Conservation (phyloP, 495 filamentous ascomycete genomes). For the Chlorociboria aeruginascens region DNA sequence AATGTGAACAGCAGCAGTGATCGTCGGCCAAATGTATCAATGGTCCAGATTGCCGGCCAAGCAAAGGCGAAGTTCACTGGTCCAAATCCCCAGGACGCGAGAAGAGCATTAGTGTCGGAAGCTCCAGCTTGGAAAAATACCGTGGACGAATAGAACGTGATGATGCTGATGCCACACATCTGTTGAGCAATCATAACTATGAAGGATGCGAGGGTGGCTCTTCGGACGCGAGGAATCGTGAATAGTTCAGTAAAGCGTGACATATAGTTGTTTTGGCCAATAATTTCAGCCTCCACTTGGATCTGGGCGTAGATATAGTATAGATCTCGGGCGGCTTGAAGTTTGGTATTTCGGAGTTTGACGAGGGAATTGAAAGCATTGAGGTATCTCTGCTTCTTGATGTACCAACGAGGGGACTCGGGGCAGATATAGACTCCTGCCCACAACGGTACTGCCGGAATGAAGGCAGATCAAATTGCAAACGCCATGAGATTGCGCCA, state of each 20-base stretch:
- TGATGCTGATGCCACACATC: constrained; percentile 70
- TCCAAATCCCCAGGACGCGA: constrained; percentile 70
- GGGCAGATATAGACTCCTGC: constrained; percentile 62
- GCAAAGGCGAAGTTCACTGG: constrained; percentile 76
- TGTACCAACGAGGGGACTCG: constrained; percentile 53
- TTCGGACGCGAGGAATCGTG: constrained; percentile 45
- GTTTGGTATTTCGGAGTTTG: constrained; percentile 45
- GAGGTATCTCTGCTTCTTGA: constrained; percentile 49
- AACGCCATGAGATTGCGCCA: constrained; percentile 53
- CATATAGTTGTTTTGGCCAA: constrained; percentile 28
- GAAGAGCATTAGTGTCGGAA: constrained; percentile 42
- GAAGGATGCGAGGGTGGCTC: constrained; percentile 48
- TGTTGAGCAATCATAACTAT: constrained; percentile 72
- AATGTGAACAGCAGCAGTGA: constrained; percentile 72
- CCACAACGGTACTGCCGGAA: constrained; percentile 59
- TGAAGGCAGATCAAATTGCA: constrained; percentile 69
- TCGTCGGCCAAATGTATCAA: constrained; percentile 75
- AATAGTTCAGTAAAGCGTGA: constrained; percentile 45
- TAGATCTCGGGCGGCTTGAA: constrained; percentile 67
- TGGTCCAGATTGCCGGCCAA: constrained; percentile 71
- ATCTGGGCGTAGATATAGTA: constrained; percentile 60
- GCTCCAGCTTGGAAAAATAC: constrained; percentile 57
- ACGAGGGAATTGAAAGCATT: constrained; percentile 52
- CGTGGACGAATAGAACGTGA: constrained; percentile 75
- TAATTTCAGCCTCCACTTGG: constrained; percentile 33